Base-by-base conservation (phyloP, 176 grass and related monocot species). In the Olyra latifolia region DNA sequence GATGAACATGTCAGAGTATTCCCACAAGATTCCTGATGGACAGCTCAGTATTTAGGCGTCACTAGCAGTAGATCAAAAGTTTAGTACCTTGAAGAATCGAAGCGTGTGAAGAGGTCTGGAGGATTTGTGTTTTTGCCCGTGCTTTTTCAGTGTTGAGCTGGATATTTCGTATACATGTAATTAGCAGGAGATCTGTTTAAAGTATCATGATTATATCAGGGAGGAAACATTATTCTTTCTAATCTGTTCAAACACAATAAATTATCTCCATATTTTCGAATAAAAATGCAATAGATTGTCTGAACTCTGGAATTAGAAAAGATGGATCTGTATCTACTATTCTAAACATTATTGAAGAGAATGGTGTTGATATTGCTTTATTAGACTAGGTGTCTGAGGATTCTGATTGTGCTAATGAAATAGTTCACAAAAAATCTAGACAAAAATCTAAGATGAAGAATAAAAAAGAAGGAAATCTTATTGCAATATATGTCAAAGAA, bases 121-220 rank as follows among this genome's bases (percentile, higher is more conserved):
- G 25, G 22, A 70, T 54, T 11, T 54, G 50, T 83, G 67, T 41
- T 11, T 74, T 62, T 68, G 61, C 22, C 35, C n/a, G 39, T 85
- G 63, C 52, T 74, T 76, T 61, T 80, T 54, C 7, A 41, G 63
- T 63, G 16, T 48, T 25, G 6, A 52, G 29, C 64, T 84, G 44
- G 44, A 80, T 74, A 57, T 32, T 23, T 62, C 64, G 69, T 50
- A 45, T 67, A 53, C 23, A 28, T 74, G 69, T 30, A 74, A 64
- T 82, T 11, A n/a, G n/a, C n/a, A 77, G 30, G 11, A 54, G 44
- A 41, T 74, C 11, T 32, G 28, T 79, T 16, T 66, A 67, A 22
- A 19, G 35, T 47, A n/a, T 63, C 70, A 20, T 44, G 32, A 28
- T 8, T 16, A 2, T 40, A 19, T 40, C 9, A 3, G 32, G 14